Percentiles rank a stretch among this genome's conserved stretches.
phyloP scores from a whole-genome alignment of 2,329 filamentous ascomycete species.

The Stagonosporopsis rhizophila region DNA sequence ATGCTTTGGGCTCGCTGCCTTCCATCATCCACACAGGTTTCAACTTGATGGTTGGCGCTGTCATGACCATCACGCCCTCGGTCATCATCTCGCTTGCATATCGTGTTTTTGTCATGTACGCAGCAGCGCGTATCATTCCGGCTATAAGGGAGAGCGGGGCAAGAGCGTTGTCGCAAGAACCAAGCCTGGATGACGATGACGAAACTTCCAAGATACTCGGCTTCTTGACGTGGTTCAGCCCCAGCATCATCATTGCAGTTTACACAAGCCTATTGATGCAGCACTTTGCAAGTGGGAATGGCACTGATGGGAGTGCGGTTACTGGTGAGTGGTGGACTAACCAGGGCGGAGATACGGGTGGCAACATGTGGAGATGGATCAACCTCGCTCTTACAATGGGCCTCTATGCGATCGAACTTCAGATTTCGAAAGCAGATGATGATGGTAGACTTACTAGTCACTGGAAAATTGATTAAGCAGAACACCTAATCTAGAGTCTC shows the following conservation, averaged over 20 bases:
- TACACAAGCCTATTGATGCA: conserved; percentile 96
- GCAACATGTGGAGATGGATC: conserved; percentile 91
- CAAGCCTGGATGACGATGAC: conserved; percentile 83
- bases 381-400: conserved; percentile 90
- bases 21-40: conserved; percentile 83
- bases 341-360: conserved; percentile 80
- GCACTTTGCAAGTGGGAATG: conserved; percentile 77
- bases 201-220: conserved; percentile 80
- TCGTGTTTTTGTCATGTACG: conserved; percentile 93
- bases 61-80: conserved; percentile 93
- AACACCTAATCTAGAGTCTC: too few species aligned
- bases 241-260: conserved; percentile 91
- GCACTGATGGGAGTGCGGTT: conserved; percentile 55
- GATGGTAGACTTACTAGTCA: conserved; percentile 76
- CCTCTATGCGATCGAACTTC: conserved; percentile 88
- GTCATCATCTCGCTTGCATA: conserved; percentile 96
- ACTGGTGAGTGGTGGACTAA: conserved; percentile 80
- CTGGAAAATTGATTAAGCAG: conserved; percentile 92
- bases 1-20: conserved; percentile 82
- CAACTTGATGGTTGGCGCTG: conserved; percentile 86
- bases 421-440: conserved; percentile 81
- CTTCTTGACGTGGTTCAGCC: conserved; percentile 91
- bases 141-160: conserved; percentile 88
- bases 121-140: conserved; percentile 93
- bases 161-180: conserved; percentile 81